Conservation (phyloP, 2,329 filamentous ascomycete genomes). For the Scedosporium boydii region DNA sequence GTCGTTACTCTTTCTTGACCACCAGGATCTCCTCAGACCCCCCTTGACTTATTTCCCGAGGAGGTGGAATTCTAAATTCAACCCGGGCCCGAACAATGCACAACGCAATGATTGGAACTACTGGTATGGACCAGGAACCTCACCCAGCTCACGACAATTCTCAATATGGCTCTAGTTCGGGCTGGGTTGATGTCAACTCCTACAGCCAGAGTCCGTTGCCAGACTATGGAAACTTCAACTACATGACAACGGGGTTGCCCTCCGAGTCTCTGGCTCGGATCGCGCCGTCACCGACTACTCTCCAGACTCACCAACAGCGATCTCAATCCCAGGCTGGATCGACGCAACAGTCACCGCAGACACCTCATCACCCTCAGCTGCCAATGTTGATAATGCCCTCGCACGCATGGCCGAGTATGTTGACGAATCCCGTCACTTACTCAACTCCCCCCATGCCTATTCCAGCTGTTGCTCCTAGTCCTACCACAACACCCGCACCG, state of each 20-base stretch:
- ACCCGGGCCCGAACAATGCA: constrained; percentile 26
- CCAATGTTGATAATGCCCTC: constrained; percentile 65
- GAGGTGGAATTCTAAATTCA: too few relatives aligned
- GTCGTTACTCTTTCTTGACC: too few relatives aligned
- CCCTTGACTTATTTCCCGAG: background rate
- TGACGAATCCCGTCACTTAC: constrained; percentile 61
- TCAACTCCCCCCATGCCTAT: constrained; percentile 50
- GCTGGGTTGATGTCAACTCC: constrained; percentile 47
- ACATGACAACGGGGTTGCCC: constrained; percentile 42
- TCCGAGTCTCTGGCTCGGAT: constrained; percentile 41
- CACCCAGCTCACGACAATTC: constrained; percentile 33
- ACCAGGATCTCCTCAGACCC: too few relatives aligned
- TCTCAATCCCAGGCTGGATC: constrained; percentile 13
- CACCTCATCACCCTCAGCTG: constrained; percentile 37
- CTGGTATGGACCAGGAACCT: constrained; percentile 35
- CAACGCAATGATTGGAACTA: constrained; percentile 33
- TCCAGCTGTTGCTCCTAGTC: constrained; percentile 20
- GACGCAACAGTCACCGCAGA: constrained; percentile 30
- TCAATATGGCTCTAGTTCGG: constrained; percentile 30
- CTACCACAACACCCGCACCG: background rate
- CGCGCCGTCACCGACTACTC: constrained; percentile 49
- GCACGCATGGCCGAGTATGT: constrained; percentile 70
- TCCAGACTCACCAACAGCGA: constrained; percentile 35
- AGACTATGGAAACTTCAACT: constrained; percentile 55
- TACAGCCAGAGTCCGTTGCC: constrained; percentile 58